Evolutionary conservation across 257 asterid genomes (phyloP), one percentile per base, ranked within the genome.

Genomic region (Fraxinus americana): DNA sequence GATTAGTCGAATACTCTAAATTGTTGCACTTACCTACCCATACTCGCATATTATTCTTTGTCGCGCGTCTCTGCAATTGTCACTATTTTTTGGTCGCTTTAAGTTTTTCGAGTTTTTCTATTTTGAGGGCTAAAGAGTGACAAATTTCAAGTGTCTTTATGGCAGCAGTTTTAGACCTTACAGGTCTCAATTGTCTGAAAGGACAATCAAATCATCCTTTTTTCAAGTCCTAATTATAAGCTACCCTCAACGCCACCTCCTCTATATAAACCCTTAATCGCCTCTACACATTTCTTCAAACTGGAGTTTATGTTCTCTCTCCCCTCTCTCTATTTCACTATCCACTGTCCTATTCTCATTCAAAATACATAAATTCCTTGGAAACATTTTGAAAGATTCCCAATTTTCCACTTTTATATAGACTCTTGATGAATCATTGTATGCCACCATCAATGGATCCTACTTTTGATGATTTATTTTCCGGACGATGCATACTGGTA

Each of bases 201-300:
- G 34, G 16, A n/a, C n/a, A 14, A 70, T 38, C 16, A 70, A 45
- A n/a, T 70, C 57, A n/a, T 70, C 21, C 4, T n/a, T 32, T 19
- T 16, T 67, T 35, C 41, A 32, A 35, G 12, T 68, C 45, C 23
- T 14, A 17, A 6, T 72, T n/a, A 78, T 50, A 4, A 68, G 69
- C 71, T 79, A 27, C 83, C 84, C 61, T 70, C 80, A 83, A 50
- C 70, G 19, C 83, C 82, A 83, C 80, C 74, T 73, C 59, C 81
- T 90, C 83, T 89, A 90, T 92, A 83, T 93, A 90, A 86, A 89
- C 91, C 90, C 81, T 80, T 83, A 87, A 83, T 90, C 94, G 94
- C 89, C 90, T 88, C 92, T 97, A 90, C 92, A 91, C 88, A 91
- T 77, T 80, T 50, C 77, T 48, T 74, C 85, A 67, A 80, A 77